Percentiles rank a stretch among this genome's conserved stretches.
phyloP scores from a whole-genome alignment of 2,329 filamentous ascomycete genomes.

The Paraphaeosphaeria sporulosa region DNA sequence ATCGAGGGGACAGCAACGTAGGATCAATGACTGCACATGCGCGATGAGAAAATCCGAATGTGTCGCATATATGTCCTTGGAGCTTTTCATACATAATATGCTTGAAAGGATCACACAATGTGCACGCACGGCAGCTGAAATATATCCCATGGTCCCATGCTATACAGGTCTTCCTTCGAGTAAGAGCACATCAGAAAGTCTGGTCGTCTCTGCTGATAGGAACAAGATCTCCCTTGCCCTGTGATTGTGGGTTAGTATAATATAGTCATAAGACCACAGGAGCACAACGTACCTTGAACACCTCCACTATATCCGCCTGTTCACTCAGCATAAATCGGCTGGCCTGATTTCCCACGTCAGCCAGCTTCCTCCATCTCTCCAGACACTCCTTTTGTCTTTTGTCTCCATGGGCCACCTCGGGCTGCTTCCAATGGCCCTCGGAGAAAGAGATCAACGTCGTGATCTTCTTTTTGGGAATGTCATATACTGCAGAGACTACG shows the following conservation, averaged over 20 bases:
- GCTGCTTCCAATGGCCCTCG: slow-evolving; percentile 63
- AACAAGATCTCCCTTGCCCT: slow-evolving; percentile 57
- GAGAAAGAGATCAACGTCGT: slow-evolving; percentile 64
- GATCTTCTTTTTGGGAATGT: slow-evolving; percentile 59
- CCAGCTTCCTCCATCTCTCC: slow-evolving; percentile 60
- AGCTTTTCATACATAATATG: too few species aligned
- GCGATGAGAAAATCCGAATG: too few species aligned
- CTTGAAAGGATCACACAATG: too few species aligned
- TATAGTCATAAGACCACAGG: not conserved
- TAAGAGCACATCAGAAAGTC: not conserved
- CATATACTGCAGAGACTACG: slow-evolving; percentile 63
- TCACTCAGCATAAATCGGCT: slow-evolving; percentile 62
- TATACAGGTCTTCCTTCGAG: not conserved
- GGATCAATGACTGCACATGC: too few species aligned
- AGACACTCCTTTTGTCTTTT: slow-evolving; percentile 62
- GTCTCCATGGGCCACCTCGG: slow-evolving; percentile 61
- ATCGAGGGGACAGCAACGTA: too few species aligned
- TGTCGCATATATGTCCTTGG: too few species aligned
- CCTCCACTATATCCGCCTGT: slow-evolving; percentile 61
- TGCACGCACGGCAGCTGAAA: too few species aligned
- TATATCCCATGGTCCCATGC: too few species aligned
- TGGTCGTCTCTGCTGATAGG: slow-evolving; percentile 46
- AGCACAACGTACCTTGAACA: slow-evolving; percentile 43
- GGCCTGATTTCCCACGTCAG: slow-evolving; percentile 58
- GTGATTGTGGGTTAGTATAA: not conserved